Evolutionary conservation across 2,329 filamentous ascomycete species (phyloP).

Genomic region (Aspergillus jensenii): DNA sequence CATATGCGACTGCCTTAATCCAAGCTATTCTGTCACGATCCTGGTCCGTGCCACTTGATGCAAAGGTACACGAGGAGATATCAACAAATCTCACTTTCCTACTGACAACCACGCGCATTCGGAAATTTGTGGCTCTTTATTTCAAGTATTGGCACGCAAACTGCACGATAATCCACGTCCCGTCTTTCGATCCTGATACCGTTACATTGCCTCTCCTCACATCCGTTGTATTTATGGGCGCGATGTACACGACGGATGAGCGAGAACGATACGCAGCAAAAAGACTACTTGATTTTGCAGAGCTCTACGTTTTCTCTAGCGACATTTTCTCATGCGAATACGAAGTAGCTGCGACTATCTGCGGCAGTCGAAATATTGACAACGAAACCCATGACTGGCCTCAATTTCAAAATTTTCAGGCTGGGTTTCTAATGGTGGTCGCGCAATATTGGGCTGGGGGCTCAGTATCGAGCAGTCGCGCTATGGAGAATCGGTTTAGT

Average conservation of each 20-base stretch:
- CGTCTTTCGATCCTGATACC: conserved; percentile 42
- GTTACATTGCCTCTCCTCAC: conserved; percentile 40
- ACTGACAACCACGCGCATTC: conserved; percentile 42
- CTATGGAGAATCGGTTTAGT: conserved; percentile 45
- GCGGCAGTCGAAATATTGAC: conserved; percentile 20
- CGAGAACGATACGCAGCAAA: conserved; percentile 40
- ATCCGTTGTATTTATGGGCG: conserved; percentile 44
- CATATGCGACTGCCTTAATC: conserved; percentile 40
- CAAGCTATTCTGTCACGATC: conserved; percentile 41
- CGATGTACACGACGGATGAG: conserved; percentile 45
- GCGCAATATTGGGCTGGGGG: conserved; percentile 48
- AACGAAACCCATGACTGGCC: conserved; percentile 31
- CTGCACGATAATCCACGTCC: conserved; percentile 44
- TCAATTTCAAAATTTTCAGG: conserved; percentile 44
- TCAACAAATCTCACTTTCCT: conserved; percentile 40
- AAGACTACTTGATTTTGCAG: conserved; percentile 43
- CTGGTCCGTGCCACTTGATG: conserved; percentile 38
- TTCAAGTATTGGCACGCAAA: conserved; percentile 49
- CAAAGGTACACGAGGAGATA: conserved; percentile 41
- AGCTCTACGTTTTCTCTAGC: conserved; percentile 45
- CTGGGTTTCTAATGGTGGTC: conserved; percentile 42
- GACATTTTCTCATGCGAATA: conserved; percentile 42
- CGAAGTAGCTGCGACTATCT: conserved; percentile 39
- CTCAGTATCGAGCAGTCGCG: conserved; percentile 38
- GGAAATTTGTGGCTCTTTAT: conserved; percentile 43